These are phyloP conservation scores for Emergomyces orientalis DNA, from an alignment of 2,329 filamentous ascomycete genomes.

Conservation along the genomic window DNA sequence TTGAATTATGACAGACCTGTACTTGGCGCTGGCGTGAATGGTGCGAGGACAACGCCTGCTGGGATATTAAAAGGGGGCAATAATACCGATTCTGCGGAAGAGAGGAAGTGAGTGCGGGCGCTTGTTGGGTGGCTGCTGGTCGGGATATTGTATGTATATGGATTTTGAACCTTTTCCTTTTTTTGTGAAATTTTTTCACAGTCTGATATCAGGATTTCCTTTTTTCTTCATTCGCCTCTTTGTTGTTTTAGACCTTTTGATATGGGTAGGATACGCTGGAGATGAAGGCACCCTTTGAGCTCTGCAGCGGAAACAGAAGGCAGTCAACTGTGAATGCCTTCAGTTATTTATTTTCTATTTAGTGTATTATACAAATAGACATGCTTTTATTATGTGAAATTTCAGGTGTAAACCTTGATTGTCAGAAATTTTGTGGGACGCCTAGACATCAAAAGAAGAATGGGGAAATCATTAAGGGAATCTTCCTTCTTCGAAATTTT, in stretches of 20 bases:
- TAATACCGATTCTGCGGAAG: neutral
- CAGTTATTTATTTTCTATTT: neutral
- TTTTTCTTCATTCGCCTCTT: neutral
- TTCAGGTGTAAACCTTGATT: neutral
- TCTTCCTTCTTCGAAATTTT: neutral
- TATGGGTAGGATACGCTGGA: neutral
- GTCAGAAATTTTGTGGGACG: neutral
- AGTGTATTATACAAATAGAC: constrained; percentile 4
- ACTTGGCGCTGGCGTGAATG: constrained; percentile 7
- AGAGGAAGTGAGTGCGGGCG: neutral
- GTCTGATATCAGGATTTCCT: neutral
- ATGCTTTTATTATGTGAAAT: neutral
- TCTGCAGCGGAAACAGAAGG: neutral
- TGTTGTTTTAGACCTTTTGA: neutral
- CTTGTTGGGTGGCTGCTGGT: neutral
- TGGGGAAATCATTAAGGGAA: neutral
- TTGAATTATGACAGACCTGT: constrained; percentile 29
- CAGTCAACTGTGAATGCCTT: neutral
- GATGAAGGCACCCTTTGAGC: neutral
- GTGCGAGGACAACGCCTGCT: neutral
- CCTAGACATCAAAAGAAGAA: no score
- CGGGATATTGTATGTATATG: constrained; percentile 1
- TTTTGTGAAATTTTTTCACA: neutral
- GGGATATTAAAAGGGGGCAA: neutral
- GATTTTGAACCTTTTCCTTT: neutral